A percentile compares a stretch with the other conserved stretches of the same genome.
Evolutionary conservation across 768 basidiomycete species (phyloP).

Genomic region (Coprinopsis sp.): DNA sequence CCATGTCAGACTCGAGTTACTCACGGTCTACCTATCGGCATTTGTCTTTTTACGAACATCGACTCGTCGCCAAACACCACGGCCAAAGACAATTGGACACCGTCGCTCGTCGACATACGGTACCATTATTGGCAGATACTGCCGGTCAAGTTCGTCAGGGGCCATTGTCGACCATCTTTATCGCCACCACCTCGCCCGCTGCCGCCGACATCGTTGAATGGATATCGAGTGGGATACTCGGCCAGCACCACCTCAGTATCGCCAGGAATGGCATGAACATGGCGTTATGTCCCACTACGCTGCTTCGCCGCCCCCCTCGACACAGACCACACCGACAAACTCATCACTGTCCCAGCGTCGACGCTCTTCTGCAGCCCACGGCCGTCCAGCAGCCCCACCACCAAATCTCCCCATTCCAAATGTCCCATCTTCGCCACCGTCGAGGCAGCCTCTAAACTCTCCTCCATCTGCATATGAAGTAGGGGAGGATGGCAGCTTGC

Average conservation of each 20-base stretch:
- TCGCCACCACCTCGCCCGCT: neutral
- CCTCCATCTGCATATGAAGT: conserved; percentile 17
- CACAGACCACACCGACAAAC: conserved; percentile 21
- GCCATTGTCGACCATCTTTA: neutral
- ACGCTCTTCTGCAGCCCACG: conserved; percentile 62
- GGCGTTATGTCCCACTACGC: conserved; percentile 26
- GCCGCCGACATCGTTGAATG: conserved; percentile 22
- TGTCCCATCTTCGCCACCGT: conserved; percentile 39
- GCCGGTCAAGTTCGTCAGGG: neutral
- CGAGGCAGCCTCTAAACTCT: conserved; percentile 8
- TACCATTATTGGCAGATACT: neutral
- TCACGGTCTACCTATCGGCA: too few relatives aligned
- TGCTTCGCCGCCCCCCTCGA: conserved; percentile 25
- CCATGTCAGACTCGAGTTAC: too few relatives aligned
- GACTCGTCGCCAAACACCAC: too few relatives aligned
- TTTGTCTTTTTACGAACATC: too few relatives aligned
- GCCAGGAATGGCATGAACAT: conserved; percentile 33
- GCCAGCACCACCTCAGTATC: conserved; percentile 24
- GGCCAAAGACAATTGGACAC: too few relatives aligned
- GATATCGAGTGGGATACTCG: conserved; percentile 35
- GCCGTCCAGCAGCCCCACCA: conserved; percentile 65
- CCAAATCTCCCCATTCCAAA: conserved; percentile 72
- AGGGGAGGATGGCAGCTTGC: conserved; percentile 18
- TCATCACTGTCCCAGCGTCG: conserved; percentile 47
- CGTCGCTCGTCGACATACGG: too few relatives aligned